A percentile compares a stretch with the other conserved stretches of the same genome.
Conservation (phyloP, 768 basidiomycete species). For the Sistotremastrum niveocremeum region DNA sequence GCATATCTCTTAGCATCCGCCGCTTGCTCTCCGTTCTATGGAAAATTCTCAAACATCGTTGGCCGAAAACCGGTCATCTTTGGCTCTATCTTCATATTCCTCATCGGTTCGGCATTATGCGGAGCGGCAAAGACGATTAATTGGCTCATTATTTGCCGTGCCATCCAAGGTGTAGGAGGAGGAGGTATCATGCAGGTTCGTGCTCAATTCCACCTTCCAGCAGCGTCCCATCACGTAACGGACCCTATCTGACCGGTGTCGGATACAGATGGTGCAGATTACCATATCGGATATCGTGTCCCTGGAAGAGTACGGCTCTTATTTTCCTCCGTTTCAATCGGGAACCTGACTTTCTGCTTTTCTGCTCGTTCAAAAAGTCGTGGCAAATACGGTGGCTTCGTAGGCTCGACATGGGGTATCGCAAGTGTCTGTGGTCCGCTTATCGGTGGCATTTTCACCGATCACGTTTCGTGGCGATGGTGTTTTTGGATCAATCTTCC, state of each 20-base stretch:
- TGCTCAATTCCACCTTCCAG: neutral
- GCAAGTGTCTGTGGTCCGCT: conserved; percentile 65
- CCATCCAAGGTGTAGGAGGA: conserved; percentile 74
- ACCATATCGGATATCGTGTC: conserved; percentile 77
- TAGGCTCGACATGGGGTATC: conserved; percentile 74
- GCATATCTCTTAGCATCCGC: conserved; percentile 63
- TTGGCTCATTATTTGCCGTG: conserved; percentile 66
- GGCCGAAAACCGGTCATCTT: conserved; percentile 63
- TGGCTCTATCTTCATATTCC: conserved; percentile 47
- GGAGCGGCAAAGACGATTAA: conserved; percentile 69
- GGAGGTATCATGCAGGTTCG: conserved; percentile 54
- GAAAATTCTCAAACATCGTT: conserved; percentile 58
- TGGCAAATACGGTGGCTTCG: conserved; percentile 61
- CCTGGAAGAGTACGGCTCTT: conserved; percentile 46
- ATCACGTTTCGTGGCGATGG: conserved; percentile 76
- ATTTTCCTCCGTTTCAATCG: neutral
- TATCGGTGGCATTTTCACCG: conserved; percentile 68
- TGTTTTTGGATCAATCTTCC: conserved; percentile 34
- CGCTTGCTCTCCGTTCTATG: conserved; percentile 58
- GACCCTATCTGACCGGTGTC: neutral
- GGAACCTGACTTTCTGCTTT: neutral
- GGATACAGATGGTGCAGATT: conserved; percentile 43
- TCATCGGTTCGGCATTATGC: conserved; percentile 68
- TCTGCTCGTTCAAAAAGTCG: conserved; percentile 29
- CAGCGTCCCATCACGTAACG: too few species aligned